A percentile compares a stretch with the other conserved stretches of the same genome.
phyloP scores from a whole-genome alignment of 306 rosid genomes.

The Pyrus communis region DNA sequence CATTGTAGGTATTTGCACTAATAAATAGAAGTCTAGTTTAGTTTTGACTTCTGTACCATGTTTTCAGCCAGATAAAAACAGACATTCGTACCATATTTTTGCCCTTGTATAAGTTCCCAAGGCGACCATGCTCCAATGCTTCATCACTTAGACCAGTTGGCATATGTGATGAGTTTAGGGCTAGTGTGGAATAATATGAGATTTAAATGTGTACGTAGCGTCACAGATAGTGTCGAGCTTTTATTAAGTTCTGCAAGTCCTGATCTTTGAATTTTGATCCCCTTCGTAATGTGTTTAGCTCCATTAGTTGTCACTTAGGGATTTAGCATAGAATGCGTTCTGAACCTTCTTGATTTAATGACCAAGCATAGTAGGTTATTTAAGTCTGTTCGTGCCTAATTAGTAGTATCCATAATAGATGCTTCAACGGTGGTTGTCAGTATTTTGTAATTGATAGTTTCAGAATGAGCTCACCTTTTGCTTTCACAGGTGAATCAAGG shows the following conservation, averaged over 20 bases:
- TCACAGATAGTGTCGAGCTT: neutral
- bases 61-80: neutral
- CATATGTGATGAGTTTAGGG: neutral
- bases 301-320: neutral
- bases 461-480: conserved; percentile 9
- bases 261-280: neutral
- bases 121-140: neutral
- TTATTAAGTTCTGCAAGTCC: neutral
- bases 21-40: neutral
- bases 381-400: neutral
- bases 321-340: neutral
- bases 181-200: neutral
- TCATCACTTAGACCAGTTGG: neutral
- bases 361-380: neutral
- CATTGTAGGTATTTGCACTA: neutral
- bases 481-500: conserved; percentile 77
- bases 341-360: neutral
- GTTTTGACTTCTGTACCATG: neutral
- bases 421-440: neutral
- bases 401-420: neutral
- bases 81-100: neutral
- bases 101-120: neutral
- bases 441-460: neutral
- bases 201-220: neutral
- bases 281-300: neutral